phyloP scores from a whole-genome alignment of 164 flowering plant species.

The Nelumbo lutea region DNA sequence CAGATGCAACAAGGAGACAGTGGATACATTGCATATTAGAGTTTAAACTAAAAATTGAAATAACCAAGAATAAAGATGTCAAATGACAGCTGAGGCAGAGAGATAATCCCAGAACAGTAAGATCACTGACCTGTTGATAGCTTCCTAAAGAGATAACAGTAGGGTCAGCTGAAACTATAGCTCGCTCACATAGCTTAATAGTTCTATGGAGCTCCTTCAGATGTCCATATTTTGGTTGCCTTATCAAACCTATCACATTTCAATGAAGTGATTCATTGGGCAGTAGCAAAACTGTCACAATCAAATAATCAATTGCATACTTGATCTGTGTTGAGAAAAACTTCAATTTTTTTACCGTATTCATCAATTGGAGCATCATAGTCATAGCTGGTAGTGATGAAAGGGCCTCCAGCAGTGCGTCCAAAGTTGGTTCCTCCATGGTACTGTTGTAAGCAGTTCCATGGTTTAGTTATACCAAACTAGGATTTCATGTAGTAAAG shows the following conservation, averaged over 20 bases:
- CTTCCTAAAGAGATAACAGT: slow-evolving; percentile 58
- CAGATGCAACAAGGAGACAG: too few relatives aligned
- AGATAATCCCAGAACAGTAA: background rate
- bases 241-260: slow-evolving; percentile 54
- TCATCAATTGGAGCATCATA: slow-evolving; percentile 99
- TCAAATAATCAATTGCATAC: background rate
- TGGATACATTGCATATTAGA: too few relatives aligned
- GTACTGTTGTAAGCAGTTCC: slow-evolving; percentile 41
- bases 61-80: too few relatives aligned
- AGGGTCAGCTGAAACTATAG: slow-evolving; percentile 84
- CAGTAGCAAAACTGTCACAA: too few relatives aligned
- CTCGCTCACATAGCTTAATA: slow-evolving; percentile 71
- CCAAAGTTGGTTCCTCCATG: slow-evolving; percentile 99
- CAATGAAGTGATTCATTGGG: background rate
- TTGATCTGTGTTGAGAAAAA: background rate
- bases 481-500: background rate
- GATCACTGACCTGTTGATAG: slow-evolving; percentile 48
- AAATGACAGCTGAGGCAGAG: background rate
- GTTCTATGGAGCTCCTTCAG: slow-evolving; percentile 84
- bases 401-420: slow-evolving; percentile 96
- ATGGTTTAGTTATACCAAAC: background rate
- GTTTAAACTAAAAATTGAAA: too few relatives aligned
- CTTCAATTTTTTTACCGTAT: slow-evolving; percentile 59
- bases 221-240: slow-evolving; percentile 93
- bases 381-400: slow-evolving; percentile 92